Percentiles rank a stretch among this genome's conserved stretches.
Evolutionary conservation across 495 filamentous ascomycete species (phyloP).

Genomic region (Penicillium herquei): DNA sequence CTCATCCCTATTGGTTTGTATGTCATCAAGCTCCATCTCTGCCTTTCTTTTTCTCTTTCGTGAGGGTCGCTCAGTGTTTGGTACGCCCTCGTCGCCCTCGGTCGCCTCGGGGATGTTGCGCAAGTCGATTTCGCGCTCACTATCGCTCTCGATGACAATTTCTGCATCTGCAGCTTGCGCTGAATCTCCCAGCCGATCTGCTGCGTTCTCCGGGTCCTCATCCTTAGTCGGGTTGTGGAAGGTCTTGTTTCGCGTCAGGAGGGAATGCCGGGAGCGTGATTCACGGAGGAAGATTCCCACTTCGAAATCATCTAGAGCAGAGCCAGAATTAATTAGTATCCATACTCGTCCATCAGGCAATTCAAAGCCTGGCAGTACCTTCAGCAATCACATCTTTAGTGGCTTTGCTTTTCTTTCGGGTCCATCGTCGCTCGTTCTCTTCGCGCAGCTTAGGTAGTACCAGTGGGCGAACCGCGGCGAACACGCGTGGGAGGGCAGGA

Average conservation of each 20-base stretch:
- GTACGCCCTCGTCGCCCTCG: slow-evolving; percentile 10
- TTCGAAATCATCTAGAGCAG: slow-evolving; percentile 82
- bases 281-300: slow-evolving; percentile 91
- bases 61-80: not conserved
- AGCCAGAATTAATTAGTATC: not conserved
- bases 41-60: slow-evolving; percentile 15
- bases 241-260: slow-evolving; percentile 79
- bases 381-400: slow-evolving; percentile 84
- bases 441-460: slow-evolving; percentile 89
- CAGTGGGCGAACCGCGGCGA: slow-evolving; percentile 76
- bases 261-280: slow-evolving; percentile 79
- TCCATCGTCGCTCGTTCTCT: slow-evolving; percentile 65
- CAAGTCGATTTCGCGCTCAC: slow-evolving; percentile 33
- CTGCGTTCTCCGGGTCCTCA: slow-evolving; percentile 50
- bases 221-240: slow-evolving; percentile 56
- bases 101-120: slow-evolving; percentile 34
- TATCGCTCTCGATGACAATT: slow-evolving; percentile 45
- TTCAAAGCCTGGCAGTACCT: slow-evolving; percentile 50
- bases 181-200: slow-evolving; percentile 46
- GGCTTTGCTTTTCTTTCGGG: slow-evolving; percentile 64
- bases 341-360: not conserved
- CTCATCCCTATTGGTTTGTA: slow-evolving; percentile 53
- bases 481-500: slow-evolving; percentile 74
- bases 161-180: slow-evolving; percentile 37
- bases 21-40: not conserved